Percentiles rank a stretch among this genome's conserved stretches.
These are phyloP conservation scores for Podospora anserina DNA, from an alignment of 495 filamentous ascomycete genomes.

Conservation along the genomic window DNA sequence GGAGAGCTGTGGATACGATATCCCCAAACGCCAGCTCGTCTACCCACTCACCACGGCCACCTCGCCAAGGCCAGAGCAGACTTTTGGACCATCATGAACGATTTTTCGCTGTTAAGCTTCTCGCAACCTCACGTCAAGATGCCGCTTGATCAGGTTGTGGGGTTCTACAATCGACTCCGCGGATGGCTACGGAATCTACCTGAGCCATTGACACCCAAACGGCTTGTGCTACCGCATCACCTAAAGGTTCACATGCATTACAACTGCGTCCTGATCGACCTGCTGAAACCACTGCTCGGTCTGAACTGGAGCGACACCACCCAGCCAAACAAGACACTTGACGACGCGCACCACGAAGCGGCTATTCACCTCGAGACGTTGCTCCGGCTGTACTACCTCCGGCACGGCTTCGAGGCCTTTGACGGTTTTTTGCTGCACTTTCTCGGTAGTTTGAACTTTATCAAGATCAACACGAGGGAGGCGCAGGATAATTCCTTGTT, in stretches of 20 bases:
- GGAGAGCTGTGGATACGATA: conserved; percentile 41
- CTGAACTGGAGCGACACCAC: conserved; percentile 21
- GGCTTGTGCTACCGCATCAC: conserved; percentile 38
- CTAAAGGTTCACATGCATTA: conserved; percentile 37
- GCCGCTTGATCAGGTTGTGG: conserved; percentile 23
- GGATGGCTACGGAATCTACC: conserved; percentile 34
- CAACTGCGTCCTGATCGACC: conserved; percentile 25
- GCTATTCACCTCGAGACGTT: conserved; percentile 34
- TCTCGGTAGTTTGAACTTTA: conserved; percentile 31
- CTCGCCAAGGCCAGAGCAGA: conserved; percentile 36
- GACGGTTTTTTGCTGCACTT: conserved; percentile 37
- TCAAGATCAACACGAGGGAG: conserved; percentile 29
- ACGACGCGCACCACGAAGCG: conserved; percentile 27
- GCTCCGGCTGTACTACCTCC: conserved; percentile 41
- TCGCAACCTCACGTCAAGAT: conserved; percentile 13
- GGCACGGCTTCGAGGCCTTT: conserved; percentile 38
- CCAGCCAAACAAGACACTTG: conserved; percentile 15
- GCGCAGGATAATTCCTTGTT: conserved; percentile 11
- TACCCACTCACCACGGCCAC: conserved; percentile 28
- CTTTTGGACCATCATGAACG: conserved; percentile 35
- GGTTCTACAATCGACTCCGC: conserved; percentile 29
- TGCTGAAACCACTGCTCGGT: conserved; percentile 23
- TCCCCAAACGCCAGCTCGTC: conserved; percentile 25
- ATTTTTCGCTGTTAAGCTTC: conserved; percentile 25
- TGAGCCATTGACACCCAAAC: conserved; percentile 32